Conservation (phyloP, 2,329 filamentous ascomycete genomes). For the Penicillium italicum region DNA sequence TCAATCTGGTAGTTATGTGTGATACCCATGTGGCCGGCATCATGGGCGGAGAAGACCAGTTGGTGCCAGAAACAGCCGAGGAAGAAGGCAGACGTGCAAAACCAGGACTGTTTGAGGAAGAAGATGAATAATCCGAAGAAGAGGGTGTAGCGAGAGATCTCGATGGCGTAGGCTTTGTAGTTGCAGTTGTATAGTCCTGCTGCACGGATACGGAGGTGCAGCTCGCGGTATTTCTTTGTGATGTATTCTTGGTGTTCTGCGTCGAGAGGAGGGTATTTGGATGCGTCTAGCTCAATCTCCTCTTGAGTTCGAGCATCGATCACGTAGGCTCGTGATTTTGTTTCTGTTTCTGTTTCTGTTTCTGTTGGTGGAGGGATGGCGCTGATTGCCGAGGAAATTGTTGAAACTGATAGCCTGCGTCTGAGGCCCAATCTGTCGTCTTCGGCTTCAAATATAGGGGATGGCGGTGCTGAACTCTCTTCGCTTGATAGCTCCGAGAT, state of each 20-base stretch:
- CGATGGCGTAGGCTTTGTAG: conserved; percentile 69
- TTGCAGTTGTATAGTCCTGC: conserved; percentile 76
- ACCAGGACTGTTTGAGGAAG: conserved; percentile 61
- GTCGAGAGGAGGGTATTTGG: conserved; percentile 75
- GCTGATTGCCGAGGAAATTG: conserved; percentile 23
- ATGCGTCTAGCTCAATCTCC: conserved; percentile 67
- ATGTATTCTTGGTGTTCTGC: conserved; percentile 67
- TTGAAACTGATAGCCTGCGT: conserved; percentile 31
- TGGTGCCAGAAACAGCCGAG: conserved; percentile 88
- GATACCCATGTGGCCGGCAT: conserved; percentile 93
- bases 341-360: conserved; percentile 2
- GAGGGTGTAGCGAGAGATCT: conserved; percentile 63
- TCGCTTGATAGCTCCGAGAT: conserved; percentile 43
- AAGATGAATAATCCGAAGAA: conserved; percentile 52
- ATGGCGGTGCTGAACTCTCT: conserved; percentile 52
- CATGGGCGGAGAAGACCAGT: conserved; percentile 84
- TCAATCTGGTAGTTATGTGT: conserved; percentile 83
- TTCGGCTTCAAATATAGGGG: conserved; percentile 54
- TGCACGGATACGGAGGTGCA: conserved; percentile 41
- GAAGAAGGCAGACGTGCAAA: conserved; percentile 64
- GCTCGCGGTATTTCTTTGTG: conserved; percentile 53
- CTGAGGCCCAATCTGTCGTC: conserved; percentile 35
- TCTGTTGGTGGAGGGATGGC: conserved; percentile 4
- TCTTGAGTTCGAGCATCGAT: conserved; percentile 70
- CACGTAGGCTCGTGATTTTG: conserved; percentile 51